Conservation (phyloP, 352 stramenopile species). For the Globisporangium paddicum region DNA sequence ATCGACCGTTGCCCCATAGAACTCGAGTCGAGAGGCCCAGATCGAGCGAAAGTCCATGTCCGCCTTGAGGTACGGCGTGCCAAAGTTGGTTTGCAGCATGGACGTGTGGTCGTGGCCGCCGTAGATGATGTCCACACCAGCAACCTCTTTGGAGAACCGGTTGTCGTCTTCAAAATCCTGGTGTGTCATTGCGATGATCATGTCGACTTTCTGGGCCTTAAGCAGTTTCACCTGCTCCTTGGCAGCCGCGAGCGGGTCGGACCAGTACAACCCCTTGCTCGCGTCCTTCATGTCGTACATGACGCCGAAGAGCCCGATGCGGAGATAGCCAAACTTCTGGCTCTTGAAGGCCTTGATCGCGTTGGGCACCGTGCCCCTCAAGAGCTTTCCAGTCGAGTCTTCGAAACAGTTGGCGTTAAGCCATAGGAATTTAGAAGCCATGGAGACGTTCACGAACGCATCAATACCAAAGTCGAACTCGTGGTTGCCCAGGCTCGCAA, state of each 20-base stretch:
- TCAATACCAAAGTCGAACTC: constrained; percentile 79
- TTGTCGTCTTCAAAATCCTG: constrained; percentile 68
- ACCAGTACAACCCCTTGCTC: constrained; percentile 62
- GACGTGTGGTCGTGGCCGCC: constrained; percentile 63
- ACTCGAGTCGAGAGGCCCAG: constrained; percentile 59
- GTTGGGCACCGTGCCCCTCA: constrained; percentile 38
- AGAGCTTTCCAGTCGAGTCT: constrained; percentile 25
- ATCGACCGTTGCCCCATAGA: constrained; percentile 27
- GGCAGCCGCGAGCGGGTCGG: constrained; percentile 54
- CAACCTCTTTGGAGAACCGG: constrained; percentile 55
- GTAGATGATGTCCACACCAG: constrained; percentile 61
- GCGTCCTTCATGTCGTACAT: constrained; percentile 77
- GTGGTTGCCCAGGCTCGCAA: constrained; percentile 72
- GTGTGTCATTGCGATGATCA: constrained; percentile 73
- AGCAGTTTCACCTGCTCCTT: constrained; percentile 42
- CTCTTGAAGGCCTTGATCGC: constrained; percentile 44
- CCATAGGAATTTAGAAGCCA: constrained; percentile 57
- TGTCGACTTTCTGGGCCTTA: constrained; percentile 41
- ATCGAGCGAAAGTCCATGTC: constrained; percentile 74
- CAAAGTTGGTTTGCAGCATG: constrained; percentile 67
- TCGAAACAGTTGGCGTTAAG: constrained; percentile 77
- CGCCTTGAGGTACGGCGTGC: constrained; percentile 64
- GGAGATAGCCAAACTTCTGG: constrained; percentile 35
- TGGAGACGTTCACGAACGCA: constrained; percentile 64
- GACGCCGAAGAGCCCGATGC: constrained; percentile 62